These are phyloP conservation scores for Murraya koenigii DNA, from an alignment of 345 rosid genomes.

Conservation along the genomic window DNA sequence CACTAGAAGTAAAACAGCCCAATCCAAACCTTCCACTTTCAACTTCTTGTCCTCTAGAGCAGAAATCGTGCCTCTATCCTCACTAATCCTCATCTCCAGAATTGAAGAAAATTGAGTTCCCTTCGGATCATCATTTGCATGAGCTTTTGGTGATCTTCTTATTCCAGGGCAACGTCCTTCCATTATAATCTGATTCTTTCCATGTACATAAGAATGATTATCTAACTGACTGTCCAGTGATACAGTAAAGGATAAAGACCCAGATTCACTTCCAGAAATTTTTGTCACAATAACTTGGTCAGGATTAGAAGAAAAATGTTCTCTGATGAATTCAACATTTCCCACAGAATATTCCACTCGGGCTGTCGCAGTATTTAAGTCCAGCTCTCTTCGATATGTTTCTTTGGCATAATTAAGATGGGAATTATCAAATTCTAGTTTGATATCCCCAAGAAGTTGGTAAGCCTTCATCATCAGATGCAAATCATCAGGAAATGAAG, in stretches of 20 bases:
- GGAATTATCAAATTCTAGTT: conserved; percentile 67
- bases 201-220: conserved; percentile 48
- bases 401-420: conserved; percentile 60
- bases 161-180: conserved; percentile 69
- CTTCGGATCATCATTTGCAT: conserved; percentile 39
- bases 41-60: conserved; percentile 56
- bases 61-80: conserved; percentile 41
- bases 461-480: conserved; percentile 55
- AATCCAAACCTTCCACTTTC: conserved; percentile 70
- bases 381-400: conserved; percentile 83
- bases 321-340: conserved; percentile 56
- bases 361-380: conserved; percentile 79
- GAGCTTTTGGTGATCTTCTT: conserved; percentile 50
- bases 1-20: conserved; percentile 61
- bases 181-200: conserved; percentile 55
- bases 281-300: conserved; percentile 67
- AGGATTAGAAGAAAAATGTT: conserved; percentile 70
- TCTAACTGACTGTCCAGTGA: conserved; percentile 60
- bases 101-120: conserved; percentile 70
- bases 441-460: conserved; percentile 83
- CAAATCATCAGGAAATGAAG: conserved; percentile 3
- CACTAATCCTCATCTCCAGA: conserved; percentile 66
- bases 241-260: conserved; percentile 62
- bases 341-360: conserved; percentile 64
- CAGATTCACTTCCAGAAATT: conserved; percentile 59